Base-by-base conservation (phyloP, 768 basidiomycete species). In the Leccinum imitatum region DNA sequence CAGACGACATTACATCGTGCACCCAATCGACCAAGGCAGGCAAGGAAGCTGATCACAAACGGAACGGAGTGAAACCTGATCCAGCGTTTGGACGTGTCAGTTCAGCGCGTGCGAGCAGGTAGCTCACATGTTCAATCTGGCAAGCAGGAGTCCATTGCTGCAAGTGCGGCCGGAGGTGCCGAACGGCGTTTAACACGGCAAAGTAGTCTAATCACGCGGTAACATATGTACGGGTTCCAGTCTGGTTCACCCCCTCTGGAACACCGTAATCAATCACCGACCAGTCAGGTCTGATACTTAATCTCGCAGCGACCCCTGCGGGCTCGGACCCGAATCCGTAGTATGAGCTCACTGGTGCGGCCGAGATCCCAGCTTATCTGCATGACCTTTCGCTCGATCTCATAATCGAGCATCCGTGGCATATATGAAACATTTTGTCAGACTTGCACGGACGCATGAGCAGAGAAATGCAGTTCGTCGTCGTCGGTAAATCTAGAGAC, bases 21-120 rank as follows among this genome's bases (percentile, higher is more conserved):
- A 44, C n/a, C 41, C 41, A 41, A 17, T 30, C 50, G 14, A 31
- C 50, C 17, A 52, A 17, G 15, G 31, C 25, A 31, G 9, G 10
- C 15, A 30, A 50, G n/a, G 17, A 54, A 27, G 25, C 27, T 19
- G 50, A 55, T 35, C 56, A 41, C 62, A 59, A 51, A 48, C 57
- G 58, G 47, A 33, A 41, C 58, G 37, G 58, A 41, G 58, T 50
- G 55, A 47, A 58, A n/a, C 15, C 14, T 23, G 37, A 39, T 39
- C 37, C 15, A 35, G 35, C 13, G 35, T 5, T 39, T 39, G 39
- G 39, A 13, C 27, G 27, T 39, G 57, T 30, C 39, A 8, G 10
- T 33, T 15, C 55, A 6, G 27, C 14, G 30, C 21, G 41, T 37
- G 53, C 10, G 39, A 15, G 41, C 30, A 23, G 13, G 54, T 19